Base-by-base conservation (phyloP, 148 eudicot species). In the Cornus suecica region DNA sequence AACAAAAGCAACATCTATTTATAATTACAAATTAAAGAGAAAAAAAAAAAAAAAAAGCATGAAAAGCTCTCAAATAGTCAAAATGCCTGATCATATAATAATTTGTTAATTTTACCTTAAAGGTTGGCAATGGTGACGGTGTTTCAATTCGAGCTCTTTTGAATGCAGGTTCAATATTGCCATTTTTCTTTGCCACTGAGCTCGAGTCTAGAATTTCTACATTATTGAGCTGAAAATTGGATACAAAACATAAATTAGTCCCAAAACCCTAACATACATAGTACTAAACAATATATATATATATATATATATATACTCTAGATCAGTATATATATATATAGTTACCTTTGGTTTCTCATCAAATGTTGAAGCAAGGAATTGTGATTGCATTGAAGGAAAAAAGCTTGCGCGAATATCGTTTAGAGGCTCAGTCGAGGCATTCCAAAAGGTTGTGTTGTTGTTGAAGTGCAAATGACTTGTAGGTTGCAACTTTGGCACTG, bases 101-200 rank as follows among this genome's bases (percentile, higher is more conserved):
- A 37, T 20, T 13, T 15, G 29, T 62, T 29, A n/a, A n/a, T 6
- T 32, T n/a, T 86, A 93, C 98, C 97, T 93, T 93, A 73, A 93
- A 93, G 32, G 98, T 87, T 75, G 98, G 96, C 63, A 90, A 77
- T 34, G 94, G 84, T 18, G 98, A 91, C 18, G 96, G 96, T 1
- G 94, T 90, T 77, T 91, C 92, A 60, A 88, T 82, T 67, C 94
- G 71, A 10, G 83, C 82, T 69, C 91, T 88, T 80, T 93, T 93
- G n/a, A 79, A 77, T 69, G 80, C 69, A 0, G 89, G 88, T 80
- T 88, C 91, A 24, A 72, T 67, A 8, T 68, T 34, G 68, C 70
- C 81, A 51, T 72, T 83, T 51, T 70, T 89, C 78, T 84, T 88
- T 10, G 37, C 41, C 62, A 22, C 72, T 54, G 78, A 68, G 22